Evolutionary conservation across 169 alveolate genomes (phyloP).

Genomic region (Theileria sp.): DNA sequence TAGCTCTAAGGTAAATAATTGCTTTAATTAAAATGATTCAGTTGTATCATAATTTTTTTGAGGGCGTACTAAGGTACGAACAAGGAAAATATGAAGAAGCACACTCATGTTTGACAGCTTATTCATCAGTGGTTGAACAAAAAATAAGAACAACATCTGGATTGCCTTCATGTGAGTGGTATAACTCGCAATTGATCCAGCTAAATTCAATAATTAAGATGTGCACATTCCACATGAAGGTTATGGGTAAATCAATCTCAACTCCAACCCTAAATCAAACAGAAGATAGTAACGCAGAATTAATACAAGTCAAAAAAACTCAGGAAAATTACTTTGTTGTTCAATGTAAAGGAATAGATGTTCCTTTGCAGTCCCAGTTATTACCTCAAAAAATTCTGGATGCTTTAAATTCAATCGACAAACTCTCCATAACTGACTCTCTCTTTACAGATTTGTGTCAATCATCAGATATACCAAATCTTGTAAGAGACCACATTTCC

Average conservation of each 20-base stretch:
- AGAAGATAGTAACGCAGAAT: slow-evolving; percentile 58
- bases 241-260: slow-evolving; percentile 23
- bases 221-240: slow-evolving; percentile 63
- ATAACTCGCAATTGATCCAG: slow-evolving; percentile 51
- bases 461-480: slow-evolving; percentile 6
- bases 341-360: slow-evolving; percentile 38
- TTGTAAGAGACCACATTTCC: slow-evolving; percentile 9
- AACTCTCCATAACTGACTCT: slow-evolving; percentile 38
- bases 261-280: slow-evolving; percentile 9
- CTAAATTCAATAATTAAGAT: slow-evolving; percentile 52
- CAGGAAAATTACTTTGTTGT: slow-evolving; percentile 26
- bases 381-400: slow-evolving; percentile 46
- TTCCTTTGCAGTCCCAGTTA: slow-evolving; percentile 38
- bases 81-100: slow-evolving; percentile 44
- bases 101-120: slow-evolving; percentile 34
- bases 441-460: slow-evolving; percentile 4
- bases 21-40: not conserved
- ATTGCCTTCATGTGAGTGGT: slow-evolving; percentile 27
- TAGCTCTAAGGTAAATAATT: slow-evolving; percentile 36
- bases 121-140: slow-evolving; percentile 62
- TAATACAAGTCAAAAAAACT: slow-evolving; percentile 19
- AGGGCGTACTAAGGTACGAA: slow-evolving; percentile 59
- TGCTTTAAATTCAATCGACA: slow-evolving; percentile 39
- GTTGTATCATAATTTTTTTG: slow-evolving; percentile 52
- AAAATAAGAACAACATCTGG: slow-evolving; percentile 28